These are phyloP conservation scores for Penicillium sp. DNA, from an alignment of 2,329 filamentous ascomycete genomes.

Conservation along the genomic window DNA sequence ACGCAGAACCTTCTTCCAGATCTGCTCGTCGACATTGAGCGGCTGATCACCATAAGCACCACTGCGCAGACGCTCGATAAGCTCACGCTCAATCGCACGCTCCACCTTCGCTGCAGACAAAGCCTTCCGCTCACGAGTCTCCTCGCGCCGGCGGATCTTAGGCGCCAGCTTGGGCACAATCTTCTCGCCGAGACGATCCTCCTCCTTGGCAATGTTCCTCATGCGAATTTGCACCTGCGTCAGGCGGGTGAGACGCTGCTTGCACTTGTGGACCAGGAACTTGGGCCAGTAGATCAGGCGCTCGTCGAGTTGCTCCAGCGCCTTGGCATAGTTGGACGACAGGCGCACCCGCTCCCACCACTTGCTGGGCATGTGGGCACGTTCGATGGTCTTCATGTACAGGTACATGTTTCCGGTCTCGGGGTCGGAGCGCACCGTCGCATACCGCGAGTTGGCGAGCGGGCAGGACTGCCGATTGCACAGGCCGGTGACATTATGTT, in stretches of 20 bases:
- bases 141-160: slow-evolving; percentile 78
- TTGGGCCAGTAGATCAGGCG: slow-evolving; percentile 92
- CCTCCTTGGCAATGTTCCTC: slow-evolving; percentile 80
- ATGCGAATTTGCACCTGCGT: slow-evolving; percentile 84
- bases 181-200: slow-evolving; percentile 84
- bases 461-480: slow-evolving; percentile 89
- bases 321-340: slow-evolving; percentile 86
- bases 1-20: slow-evolving; percentile 96
- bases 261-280: slow-evolving; percentile 91
- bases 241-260: slow-evolving; percentile 88
- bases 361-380: slow-evolving; percentile 82
- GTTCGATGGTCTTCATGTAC: slow-evolving; percentile 95
- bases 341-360: slow-evolving; percentile 94
- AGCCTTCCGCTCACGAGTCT: slow-evolving; percentile 73
- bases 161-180: slow-evolving; percentile 87
- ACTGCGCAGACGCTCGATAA: slow-evolving; percentile 86
- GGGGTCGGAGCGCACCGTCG: slow-evolving; percentile 82
- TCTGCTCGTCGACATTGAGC: slow-evolving; percentile 88
- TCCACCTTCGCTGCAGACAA: slow-evolving; percentile 90
- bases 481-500: slow-evolving; percentile 81
- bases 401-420: slow-evolving; percentile 83
- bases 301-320: slow-evolving; percentile 83
- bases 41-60: slow-evolving; percentile 94
- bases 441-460: slow-evolving; percentile 88
- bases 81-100: slow-evolving; percentile 89